Percentiles rank a stretch among this genome's conserved stretches.
phyloP scores from a whole-genome alignment of 306 rosid species.

The Vachellia collinsii region DNA sequence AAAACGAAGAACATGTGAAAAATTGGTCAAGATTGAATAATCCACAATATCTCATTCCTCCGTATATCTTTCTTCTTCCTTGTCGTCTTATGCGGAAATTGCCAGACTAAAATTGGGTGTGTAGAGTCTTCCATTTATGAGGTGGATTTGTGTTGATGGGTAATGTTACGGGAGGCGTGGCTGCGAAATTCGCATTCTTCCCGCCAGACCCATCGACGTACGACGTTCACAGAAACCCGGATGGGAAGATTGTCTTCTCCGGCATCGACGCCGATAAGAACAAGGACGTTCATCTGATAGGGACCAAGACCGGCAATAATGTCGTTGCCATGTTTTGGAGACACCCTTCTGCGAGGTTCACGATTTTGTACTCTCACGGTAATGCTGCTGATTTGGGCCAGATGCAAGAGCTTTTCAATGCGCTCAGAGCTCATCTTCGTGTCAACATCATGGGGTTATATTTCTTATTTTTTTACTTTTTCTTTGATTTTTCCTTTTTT shows the following conservation, averaged over 20 bases:
- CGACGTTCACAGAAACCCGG: conserved; percentile 47
- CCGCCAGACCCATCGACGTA: conserved; percentile 90
- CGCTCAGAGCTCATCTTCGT: conserved; percentile 78
- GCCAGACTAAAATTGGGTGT: conserved; percentile 3
- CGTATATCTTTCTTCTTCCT: not conserved
- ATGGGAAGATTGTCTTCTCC: conserved; percentile 53
- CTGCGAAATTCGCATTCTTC: conserved; percentile 76
- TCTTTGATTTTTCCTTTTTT: not conserved
- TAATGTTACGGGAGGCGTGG: conserved; percentile 70
- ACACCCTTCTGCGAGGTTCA: conserved; percentile 68
- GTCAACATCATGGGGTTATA: conserved; percentile 74
- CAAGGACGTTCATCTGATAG: conserved; percentile 54
- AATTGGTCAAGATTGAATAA: not conserved
- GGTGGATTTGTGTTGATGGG: conserved; percentile 58
- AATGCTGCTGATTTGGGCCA: conserved; percentile 87
- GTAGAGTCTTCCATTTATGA: conserved; percentile 16
- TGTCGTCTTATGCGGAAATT: conserved; percentile 41
- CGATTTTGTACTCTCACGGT: conserved; percentile 75
- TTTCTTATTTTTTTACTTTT: not conserved
- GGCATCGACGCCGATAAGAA: conserved; percentile 61
- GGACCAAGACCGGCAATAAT: conserved; percentile 61
- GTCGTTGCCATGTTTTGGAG: conserved; percentile 68
- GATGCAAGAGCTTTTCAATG: conserved; percentile 75
- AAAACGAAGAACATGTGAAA: not conserved
- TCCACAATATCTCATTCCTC: conserved; percentile 1